Evolutionary conservation across 306 rosid genomes (phyloP).

Genomic region (Cucumis cinereus): DNA sequence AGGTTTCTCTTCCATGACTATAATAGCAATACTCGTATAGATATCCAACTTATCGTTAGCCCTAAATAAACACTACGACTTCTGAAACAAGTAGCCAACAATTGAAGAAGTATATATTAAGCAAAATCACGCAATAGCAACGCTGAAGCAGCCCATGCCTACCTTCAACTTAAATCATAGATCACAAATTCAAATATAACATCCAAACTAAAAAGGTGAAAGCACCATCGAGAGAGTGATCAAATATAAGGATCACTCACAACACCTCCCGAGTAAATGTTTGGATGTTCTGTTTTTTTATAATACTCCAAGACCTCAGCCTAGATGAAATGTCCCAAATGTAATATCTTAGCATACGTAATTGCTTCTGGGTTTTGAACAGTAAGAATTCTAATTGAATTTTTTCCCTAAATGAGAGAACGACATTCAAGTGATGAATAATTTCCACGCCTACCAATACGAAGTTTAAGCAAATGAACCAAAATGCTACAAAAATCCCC

Average conservation of each 20-base stretch:
- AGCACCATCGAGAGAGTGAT: not conserved
- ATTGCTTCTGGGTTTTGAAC: not conserved
- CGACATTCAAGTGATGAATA: not conserved
- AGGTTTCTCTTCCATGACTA: not conserved
- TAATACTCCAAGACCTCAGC: not conserved
- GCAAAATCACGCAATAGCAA: not conserved
- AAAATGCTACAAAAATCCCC: not conserved
- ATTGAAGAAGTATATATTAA: not conserved
- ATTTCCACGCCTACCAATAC: not conserved
- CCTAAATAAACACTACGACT: not conserved
- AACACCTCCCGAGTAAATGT: not conserved
- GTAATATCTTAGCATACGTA: not conserved
- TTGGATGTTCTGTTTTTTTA: not conserved
- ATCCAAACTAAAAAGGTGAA: not conserved
- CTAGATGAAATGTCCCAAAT: not conserved
- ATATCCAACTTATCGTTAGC: not conserved
- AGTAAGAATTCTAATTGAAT: not conserved
- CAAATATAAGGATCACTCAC: not conserved
- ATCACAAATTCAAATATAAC: not conserved
- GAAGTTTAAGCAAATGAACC: constrained; percentile 10
- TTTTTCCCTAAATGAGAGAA: not conserved
- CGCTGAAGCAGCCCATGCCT: not conserved
- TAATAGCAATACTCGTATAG: not conserved
- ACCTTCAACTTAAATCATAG: not conserved
- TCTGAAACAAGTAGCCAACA: not conserved